Base-by-base conservation (phyloP, 1,284 basidiomycete genomes). In the Ceratobasidium sp. region DNA sequence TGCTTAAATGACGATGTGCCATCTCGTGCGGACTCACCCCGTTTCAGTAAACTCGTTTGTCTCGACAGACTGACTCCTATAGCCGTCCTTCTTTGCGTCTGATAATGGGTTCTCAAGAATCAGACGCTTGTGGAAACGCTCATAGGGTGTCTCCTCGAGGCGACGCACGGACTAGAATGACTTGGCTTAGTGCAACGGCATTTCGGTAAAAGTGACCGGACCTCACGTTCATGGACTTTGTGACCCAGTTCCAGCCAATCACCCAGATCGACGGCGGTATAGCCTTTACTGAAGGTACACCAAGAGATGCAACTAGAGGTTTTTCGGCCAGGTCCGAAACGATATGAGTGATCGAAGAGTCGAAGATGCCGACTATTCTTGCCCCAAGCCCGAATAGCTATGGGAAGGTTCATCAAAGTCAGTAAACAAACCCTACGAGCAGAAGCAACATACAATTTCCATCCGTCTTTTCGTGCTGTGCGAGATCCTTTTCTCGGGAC, bases 231-330 rank as follows among this genome's bases (percentile, higher is more conserved):
- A 71, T 71, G 35, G 69, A 71, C 44, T 61, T 71, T 13, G 69
- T 71, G 18, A 71, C 69, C 69, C 69, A 71, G 9, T 55, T 52
- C 69, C 69, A 71, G 44, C 46, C 69, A 38, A 71, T 47, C 4
- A 71, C 69, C 69, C 69, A 71, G 47, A 71, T 58, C 47, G 69
- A 71, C 32, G 69, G 57, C 18, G 69, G 69, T 71, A 71, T 61
- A 21, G 35, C 23, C 18, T 71, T 55, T 58, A 71, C 69, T 35
- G 69, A 71, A 21, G n/a, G 32, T 35, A 61, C 16, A 30, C 57
- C 57, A 5, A 71, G 43, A 7, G 47, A 26, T 52, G 28, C 69
- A 21, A 71, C 46, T 35, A 71, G 38, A 21, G 69, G 69, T 38
- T 54, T 71, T 47, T 71, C 69, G 69, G 69, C 26, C 57, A 71